Conservation (phyloP, 2,329 filamentous ascomycete species). For the Ceratocystiopsis minuta region DNA sequence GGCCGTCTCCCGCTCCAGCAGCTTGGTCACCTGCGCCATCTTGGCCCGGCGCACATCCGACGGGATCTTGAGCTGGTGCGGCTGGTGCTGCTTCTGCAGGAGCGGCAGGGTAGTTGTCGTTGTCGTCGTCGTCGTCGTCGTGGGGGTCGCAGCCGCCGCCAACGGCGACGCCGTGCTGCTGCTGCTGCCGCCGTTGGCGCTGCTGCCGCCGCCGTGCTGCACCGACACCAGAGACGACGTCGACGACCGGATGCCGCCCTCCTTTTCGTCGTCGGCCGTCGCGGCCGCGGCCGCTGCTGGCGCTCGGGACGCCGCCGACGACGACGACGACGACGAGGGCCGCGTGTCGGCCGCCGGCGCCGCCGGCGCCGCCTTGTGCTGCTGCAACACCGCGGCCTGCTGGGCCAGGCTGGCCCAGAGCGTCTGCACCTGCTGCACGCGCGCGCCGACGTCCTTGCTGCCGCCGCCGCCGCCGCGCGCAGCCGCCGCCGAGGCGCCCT, state of each 20-base stretch:
- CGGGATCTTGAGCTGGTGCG: constrained; percentile 31
- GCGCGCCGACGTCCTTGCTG: constrained; percentile 29
- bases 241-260: neutral
- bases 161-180: constrained; percentile 13
- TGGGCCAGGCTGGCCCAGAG: constrained; percentile 33
- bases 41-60: constrained; percentile 44
- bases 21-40: constrained; percentile 41
- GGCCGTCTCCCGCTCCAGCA: constrained; percentile 49
- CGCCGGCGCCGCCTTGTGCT: constrained; percentile 3
- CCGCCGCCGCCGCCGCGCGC: constrained; percentile 12
- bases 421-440: constrained; percentile 37
- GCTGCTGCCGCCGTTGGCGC: constrained; percentile 3
- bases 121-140: constrained; percentile 6
- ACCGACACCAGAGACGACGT: constrained; percentile 2
- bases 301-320: too few species aligned
- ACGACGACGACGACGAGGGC: neutral
- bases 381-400: constrained; percentile 29
- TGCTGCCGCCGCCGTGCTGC: constrained; percentile 4
- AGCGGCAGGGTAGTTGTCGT: too few species aligned
- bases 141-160: constrained; percentile 4
- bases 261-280: constrained; percentile 4
- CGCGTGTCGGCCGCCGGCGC: neutral
- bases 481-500: too few species aligned
- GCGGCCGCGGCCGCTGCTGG: too few species aligned
- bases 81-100: constrained; percentile 2